Evolutionary conservation across 2,329 filamentous ascomycete genomes (phyloP), one percentile per base, ranked within the genome.

Genomic region (Tolypocladium album): DNA sequence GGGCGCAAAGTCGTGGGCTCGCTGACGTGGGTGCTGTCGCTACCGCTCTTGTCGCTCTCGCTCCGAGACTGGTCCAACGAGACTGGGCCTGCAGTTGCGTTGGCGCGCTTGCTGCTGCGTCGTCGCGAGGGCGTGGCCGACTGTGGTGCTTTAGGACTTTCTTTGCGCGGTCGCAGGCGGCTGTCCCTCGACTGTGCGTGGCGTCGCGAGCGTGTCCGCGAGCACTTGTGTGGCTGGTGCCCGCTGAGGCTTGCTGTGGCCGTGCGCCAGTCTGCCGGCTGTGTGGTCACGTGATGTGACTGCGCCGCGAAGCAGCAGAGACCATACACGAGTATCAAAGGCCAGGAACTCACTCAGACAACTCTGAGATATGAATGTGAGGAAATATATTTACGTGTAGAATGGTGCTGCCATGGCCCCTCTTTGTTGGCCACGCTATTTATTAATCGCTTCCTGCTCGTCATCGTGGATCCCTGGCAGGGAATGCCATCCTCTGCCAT

Each of bases 101-200:
- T 36, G 50, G 31, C 27, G 50, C 50, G 50, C 50, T 53, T 53
- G 50, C 50, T 53, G 50, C 50, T 53, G 50, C 50, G 50, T 53
- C 61, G 62, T 65, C 66, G 65, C 63, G 64, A 64, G 56, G 61
- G 63, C 60, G 65, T 65, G 58, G 60, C 40, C 47, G 58, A 58
- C 58, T 57, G 58, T 58, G 56, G 56, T 61, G 57, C 27, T 55
- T 2, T 3, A 56, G 64, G 62, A 61, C 62, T 61, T 61, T 65
- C 64, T 64, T 63, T 66, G 64, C 65, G 67, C 63, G 65, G 64
- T 60, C 66, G 66, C 60, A 69, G 63, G 58, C 9, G 36, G 36
- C 36, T 38, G 36, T 38, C 36, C 36, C 62, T 43, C 59, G 58
- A 67, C 66, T 40, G 61, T 47, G 53, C 59, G 65, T 64, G 64